Percentiles rank a stretch among this genome's conserved stretches.
phyloP scores from a whole-genome alignment of 2,329 filamentous ascomycete genomes.

The Ascochyta fabae region DNA sequence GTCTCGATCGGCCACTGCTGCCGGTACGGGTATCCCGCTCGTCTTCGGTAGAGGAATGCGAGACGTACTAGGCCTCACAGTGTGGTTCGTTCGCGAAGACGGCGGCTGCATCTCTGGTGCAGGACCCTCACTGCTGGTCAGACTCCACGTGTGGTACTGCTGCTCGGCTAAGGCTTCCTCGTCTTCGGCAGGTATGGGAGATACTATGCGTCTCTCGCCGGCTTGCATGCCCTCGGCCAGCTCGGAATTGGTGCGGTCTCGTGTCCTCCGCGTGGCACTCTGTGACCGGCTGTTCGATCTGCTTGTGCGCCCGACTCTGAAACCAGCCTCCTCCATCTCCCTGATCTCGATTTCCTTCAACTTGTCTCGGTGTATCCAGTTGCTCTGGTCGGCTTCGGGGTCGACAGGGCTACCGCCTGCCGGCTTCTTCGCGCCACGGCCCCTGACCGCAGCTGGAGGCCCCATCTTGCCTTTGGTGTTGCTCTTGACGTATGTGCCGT shows the following conservation, averaged over 20 bases:
- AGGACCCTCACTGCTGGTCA: slow-evolving; percentile 79
- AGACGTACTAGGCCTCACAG: slow-evolving; percentile 64
- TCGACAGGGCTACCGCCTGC: slow-evolving; percentile 23
- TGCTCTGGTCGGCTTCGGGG: slow-evolving; percentile 63
- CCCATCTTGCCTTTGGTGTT: slow-evolving; percentile 26
- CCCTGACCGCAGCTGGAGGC: slow-evolving; percentile 13
- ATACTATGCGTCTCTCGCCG: slow-evolving; percentile 42
- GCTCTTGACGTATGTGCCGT: slow-evolving; percentile 54
- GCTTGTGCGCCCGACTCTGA: slow-evolving; percentile 60
- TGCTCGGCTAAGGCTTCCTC: slow-evolving; percentile 44
- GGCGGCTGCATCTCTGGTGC: slow-evolving; percentile 59
- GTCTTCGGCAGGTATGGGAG: slow-evolving; percentile 52
- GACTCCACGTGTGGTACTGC: slow-evolving; percentile 65
- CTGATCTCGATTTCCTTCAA: slow-evolving; percentile 80
- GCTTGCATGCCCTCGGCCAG: slow-evolving; percentile 29
- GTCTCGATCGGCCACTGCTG: slow-evolving; percentile 76
- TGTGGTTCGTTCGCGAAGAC: slow-evolving; percentile 58
- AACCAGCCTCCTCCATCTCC: slow-evolving; percentile 80
- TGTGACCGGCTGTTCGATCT: slow-evolving; percentile 48
- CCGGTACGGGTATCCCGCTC: slow-evolving; percentile 77
- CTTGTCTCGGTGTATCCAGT: slow-evolving; percentile 89
- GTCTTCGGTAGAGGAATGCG: slow-evolving; percentile 85
- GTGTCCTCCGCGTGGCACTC: slow-evolving; percentile 33
- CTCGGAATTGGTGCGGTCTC: slow-evolving; percentile 44
- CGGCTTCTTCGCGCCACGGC: slow-evolving; percentile 36